Percentiles rank a stretch among this genome's conserved stretches.
These are phyloP conservation scores for Plectosphaerella plurivora DNA, from an alignment of 2,329 filamentous ascomycete species.

Conservation along the genomic window DNA sequence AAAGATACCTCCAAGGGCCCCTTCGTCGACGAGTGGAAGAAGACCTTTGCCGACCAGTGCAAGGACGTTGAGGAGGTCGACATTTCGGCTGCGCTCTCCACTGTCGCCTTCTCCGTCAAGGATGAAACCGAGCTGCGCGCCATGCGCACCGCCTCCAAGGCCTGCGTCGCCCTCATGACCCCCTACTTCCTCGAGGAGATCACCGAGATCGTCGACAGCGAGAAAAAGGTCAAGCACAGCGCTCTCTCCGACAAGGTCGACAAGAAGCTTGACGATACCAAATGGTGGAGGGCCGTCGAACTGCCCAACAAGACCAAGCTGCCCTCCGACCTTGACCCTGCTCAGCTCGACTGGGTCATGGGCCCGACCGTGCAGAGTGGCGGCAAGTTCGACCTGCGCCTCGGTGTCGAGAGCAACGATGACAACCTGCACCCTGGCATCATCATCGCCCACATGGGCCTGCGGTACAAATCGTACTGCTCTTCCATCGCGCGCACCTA, in stretches of 20 bases:
- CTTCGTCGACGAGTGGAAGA: slow-evolving; percentile 96
- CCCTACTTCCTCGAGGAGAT: slow-evolving; percentile 98
- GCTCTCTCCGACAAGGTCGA: slow-evolving; percentile 82
- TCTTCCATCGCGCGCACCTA: slow-evolving; percentile 91
- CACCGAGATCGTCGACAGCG: slow-evolving; percentile 90
- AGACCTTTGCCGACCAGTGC: slow-evolving; percentile 68
- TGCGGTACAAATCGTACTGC: slow-evolving; percentile 94
- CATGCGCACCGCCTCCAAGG: slow-evolving; percentile 90
- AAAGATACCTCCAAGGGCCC: slow-evolving; percentile 84
- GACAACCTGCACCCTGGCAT: slow-evolving; percentile 84
- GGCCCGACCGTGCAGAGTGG: slow-evolving; percentile 91
- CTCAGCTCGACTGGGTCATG: slow-evolving; percentile 91
- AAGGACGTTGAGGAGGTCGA: slow-evolving; percentile 89
- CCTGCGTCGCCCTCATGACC: slow-evolving; percentile 90
- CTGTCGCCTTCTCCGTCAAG: slow-evolving; percentile 83
- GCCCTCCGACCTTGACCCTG: slow-evolving; percentile 78
- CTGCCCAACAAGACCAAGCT: slow-evolving; percentile 69
- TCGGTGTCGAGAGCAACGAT: slow-evolving; percentile 73
- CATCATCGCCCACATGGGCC: slow-evolving; percentile 85
- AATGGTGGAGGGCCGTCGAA: slow-evolving; percentile 83
- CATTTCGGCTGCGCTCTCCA: slow-evolving; percentile 75
- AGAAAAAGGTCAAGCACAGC: slow-evolving; percentile 94
- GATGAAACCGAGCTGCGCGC: slow-evolving; percentile 90
- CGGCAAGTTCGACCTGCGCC: slow-evolving; percentile 87
- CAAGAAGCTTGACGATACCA: slow-evolving; percentile 85